Evolutionary conservation across 2,329 filamentous ascomycete genomes (phyloP).

Genomic region (Clathrospora elynae): DNA sequence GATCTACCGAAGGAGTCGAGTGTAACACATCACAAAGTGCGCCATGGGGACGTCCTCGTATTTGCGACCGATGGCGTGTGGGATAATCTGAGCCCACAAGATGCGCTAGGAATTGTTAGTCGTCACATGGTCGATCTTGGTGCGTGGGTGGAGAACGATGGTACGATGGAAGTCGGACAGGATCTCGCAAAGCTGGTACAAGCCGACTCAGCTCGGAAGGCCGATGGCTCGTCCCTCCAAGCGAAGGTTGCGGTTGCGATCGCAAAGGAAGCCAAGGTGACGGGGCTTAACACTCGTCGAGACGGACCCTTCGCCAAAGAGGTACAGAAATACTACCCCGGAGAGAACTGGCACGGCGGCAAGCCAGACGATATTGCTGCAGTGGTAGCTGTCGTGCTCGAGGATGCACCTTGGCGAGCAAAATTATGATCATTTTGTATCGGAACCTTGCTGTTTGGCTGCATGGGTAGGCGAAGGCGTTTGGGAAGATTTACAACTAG

Average conservation of each 20-base stretch:
- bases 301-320: slow-evolving; percentile 96
- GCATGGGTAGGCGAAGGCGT: slow-evolving; percentile 38
- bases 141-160: slow-evolving; percentile 70
- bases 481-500: slow-evolving; percentile 16
- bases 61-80: slow-evolving; percentile 95
- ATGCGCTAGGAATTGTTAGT: slow-evolving; percentile 81
- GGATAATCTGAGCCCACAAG: slow-evolving; percentile 92
- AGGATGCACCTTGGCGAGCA: slow-evolving; percentile 23
- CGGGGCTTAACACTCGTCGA: slow-evolving; percentile 77
- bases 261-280: slow-evolving; percentile 79
- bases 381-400: slow-evolving; percentile 63
- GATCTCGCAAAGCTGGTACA: slow-evolving; percentile 61
- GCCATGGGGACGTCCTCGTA: slow-evolving; percentile 90
- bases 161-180: slow-evolving; percentile 60
- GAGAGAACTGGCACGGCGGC: slow-evolving; percentile 85
- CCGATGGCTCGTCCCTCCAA: slow-evolving; percentile 66
- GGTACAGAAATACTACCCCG: slow-evolving; percentile 83
- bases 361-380: slow-evolving; percentile 97
- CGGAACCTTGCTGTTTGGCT: slow-evolving; percentile 24
- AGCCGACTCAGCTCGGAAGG: slow-evolving; percentile 51
- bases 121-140: slow-evolving; percentile 73
- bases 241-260: slow-evolving; percentile 79
- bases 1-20: slow-evolving; percentile 86
- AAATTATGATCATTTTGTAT: slow-evolving; percentile 25
- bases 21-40: slow-evolving; percentile 74